Conservation (phyloP, 1,284 basidiomycete genomes). For the Apiotrichum veenhuisii region DNA sequence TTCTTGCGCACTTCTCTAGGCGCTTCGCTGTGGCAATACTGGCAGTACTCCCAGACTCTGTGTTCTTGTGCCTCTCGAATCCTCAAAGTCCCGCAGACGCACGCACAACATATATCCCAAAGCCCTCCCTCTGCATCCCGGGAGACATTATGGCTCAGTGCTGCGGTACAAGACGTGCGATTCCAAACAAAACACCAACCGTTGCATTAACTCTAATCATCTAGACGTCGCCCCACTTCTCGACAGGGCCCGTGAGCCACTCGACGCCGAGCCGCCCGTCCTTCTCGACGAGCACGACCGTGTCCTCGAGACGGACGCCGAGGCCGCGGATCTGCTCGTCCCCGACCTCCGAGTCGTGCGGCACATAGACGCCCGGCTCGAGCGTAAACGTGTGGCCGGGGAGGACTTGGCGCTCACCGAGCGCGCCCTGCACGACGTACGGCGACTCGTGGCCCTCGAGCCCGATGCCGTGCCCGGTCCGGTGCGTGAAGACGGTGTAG, state of each 20-base stretch:
- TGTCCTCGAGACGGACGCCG: constrained; percentile 76
- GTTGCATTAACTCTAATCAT: not conserved
- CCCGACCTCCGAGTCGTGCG: constrained; percentile 15
- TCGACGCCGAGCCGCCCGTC: constrained; percentile 43
- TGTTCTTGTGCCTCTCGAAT: no score
- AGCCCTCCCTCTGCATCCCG: no score
- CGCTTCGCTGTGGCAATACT: no score
- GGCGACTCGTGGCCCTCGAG: constrained; percentile 76
- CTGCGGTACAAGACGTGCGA: no score
- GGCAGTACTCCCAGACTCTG: no score
- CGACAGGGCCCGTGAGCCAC: constrained; percentile 42
- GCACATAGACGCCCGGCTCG: constrained; percentile 78
- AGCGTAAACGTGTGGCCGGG: constrained; percentile 72
- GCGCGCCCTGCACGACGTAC: constrained; percentile 64
- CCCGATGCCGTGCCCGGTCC: constrained; percentile 68
- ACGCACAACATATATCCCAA: no score
- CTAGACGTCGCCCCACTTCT: constrained; percentile 35
- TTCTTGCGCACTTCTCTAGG: no score
- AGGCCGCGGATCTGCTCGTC: constrained; percentile 57
- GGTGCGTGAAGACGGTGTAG: constrained; percentile 67
- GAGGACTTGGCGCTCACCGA: constrained; percentile 52
- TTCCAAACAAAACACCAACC: no score
- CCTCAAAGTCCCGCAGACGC: no score
- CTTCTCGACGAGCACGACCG: constrained; percentile 63
- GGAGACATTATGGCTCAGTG: no score